phyloP scores from a whole-genome alignment of 768 basidiomycete species.

The Lactifluus pinguis region DNA sequence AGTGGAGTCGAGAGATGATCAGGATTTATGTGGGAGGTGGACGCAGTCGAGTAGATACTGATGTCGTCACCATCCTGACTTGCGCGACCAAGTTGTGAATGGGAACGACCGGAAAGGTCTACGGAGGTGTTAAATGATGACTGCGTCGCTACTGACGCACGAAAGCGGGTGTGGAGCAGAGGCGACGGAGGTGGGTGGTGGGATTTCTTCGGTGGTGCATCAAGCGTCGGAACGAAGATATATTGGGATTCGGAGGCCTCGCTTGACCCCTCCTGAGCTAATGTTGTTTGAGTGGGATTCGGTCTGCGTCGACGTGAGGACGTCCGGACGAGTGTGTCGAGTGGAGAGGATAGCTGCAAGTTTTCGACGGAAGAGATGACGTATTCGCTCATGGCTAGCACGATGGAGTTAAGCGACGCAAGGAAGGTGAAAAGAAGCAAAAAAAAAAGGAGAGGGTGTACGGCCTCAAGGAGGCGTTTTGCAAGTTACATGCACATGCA shows the following conservation, averaged over 20 bases:
- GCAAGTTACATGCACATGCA: too few species aligned
- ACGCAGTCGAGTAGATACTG: constrained; percentile 34
- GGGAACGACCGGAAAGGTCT: constrained; percentile 10
- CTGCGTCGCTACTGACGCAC: constrained; percentile 32
- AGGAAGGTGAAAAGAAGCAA: background rate
- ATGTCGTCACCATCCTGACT: constrained; percentile 18
- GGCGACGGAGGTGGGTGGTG: constrained; percentile 33
- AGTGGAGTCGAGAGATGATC: background rate
- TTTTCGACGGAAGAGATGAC: background rate
- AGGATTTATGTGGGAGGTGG: constrained; percentile 30
- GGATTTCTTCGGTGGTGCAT: constrained; percentile 10
- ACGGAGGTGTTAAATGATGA: constrained; percentile 23
- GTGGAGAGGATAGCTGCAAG: constrained; percentile 41
- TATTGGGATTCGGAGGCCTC: background rate
- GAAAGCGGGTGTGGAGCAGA: constrained; percentile 41
- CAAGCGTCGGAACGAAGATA: constrained; percentile 2
- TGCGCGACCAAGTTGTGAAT: constrained; percentile 12
- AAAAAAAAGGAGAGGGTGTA: too few species aligned
- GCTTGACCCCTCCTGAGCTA: background rate
- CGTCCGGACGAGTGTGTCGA: constrained; percentile 49
- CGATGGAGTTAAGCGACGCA: background rate
- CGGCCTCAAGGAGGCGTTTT: too few species aligned
- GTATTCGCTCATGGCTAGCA: constrained; percentile 9
- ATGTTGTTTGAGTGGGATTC: constrained; percentile 12
- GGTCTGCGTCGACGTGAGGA: constrained; percentile 34